A percentile compares a stretch with the other conserved stretches of the same genome.
Evolutionary conservation across 768 basidiomycete species (phyloP).

Genomic region (Mycena rosella): DNA sequence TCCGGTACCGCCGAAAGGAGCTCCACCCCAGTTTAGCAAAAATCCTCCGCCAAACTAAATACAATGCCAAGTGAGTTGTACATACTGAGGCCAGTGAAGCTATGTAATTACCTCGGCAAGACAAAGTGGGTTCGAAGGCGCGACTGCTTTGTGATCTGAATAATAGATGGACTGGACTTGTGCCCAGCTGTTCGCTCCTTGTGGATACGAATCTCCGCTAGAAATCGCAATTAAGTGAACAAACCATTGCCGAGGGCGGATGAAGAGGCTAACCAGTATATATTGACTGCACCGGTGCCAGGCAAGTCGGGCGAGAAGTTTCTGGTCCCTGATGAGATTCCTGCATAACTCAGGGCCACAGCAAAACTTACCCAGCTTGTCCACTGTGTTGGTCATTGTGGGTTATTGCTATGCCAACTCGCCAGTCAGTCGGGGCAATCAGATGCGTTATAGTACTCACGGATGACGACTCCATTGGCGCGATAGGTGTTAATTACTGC

Average conservation of each 20-base stretch:
- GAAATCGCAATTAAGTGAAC: neutral
- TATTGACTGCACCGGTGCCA: constrained; percentile 59
- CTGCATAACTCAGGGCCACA: neutral
- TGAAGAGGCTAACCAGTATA: constrained; percentile 54
- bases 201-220: constrained; percentile 67
- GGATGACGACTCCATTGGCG: constrained; percentile 60
- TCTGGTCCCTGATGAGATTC: constrained; percentile 12
- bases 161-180: constrained; percentile 65
- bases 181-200: constrained; percentile 60
- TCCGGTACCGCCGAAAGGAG: constrained; percentile 59
- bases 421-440: neutral
- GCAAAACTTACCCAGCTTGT: constrained; percentile 46
- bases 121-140: constrained; percentile 62
- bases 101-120: constrained; percentile 57
- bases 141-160: constrained; percentile 57
- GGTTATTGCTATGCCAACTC: constrained; percentile 54
- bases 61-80: neutral
- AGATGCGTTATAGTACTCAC: constrained; percentile 45
- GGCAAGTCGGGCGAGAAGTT: constrained; percentile 64
- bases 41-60: constrained; percentile 63
- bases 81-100: neutral
- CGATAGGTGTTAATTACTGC: constrained; percentile 59
- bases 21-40: constrained; percentile 59
- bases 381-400: constrained; percentile 65
- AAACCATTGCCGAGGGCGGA: neutral